Conservation (phyloP, 1,284 basidiomycete genomes). For the Anthracocystis walkeri region DNA sequence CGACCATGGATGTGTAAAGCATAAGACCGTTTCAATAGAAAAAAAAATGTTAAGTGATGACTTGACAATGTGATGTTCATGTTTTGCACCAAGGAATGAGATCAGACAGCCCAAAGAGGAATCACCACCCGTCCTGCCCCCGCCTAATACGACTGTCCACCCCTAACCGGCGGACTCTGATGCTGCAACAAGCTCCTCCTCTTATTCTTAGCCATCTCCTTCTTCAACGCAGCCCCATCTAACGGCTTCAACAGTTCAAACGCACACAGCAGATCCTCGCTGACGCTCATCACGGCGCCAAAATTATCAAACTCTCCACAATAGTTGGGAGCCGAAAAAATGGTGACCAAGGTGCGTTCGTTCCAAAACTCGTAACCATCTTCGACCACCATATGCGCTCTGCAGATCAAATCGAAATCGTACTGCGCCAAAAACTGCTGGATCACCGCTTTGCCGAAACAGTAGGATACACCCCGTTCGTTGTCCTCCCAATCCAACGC, state of each 20-base stretch:
- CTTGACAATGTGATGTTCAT: conserved; percentile 1
- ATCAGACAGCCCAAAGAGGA: neutral
- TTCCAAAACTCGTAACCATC: conserved; percentile 99
- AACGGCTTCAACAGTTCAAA: conserved; percentile 95
- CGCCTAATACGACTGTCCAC: conserved; percentile 36
- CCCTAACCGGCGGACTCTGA: conserved; percentile 31
- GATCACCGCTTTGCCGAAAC: conserved; percentile 97
- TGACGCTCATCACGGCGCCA: conserved; percentile 83
- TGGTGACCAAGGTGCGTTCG: conserved; percentile 95
- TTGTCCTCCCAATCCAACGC: conserved; percentile 99
- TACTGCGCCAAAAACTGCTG: conserved; percentile 86
- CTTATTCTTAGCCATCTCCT: conserved; percentile 99
- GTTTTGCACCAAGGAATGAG: too few relatives aligned
- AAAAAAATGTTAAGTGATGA: neutral
- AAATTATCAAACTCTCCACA: conserved; percentile 99
- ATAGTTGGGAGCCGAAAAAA: conserved; percentile 94
- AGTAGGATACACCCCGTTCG: conserved; percentile 98
- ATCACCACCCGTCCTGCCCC: neutral
- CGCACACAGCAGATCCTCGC: conserved; percentile 95
- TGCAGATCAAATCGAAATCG: conserved; percentile 99
- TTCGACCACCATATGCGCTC: conserved; percentile 99
- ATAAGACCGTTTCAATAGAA: conserved; percentile 10
- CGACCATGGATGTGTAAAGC: too few relatives aligned
- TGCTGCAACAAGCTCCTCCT: conserved; percentile 78
- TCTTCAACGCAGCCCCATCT: conserved; percentile 92